Conservation (phyloP, 2,329 filamentous ascomycete species). For the Ceratocystis colombiana region DNA sequence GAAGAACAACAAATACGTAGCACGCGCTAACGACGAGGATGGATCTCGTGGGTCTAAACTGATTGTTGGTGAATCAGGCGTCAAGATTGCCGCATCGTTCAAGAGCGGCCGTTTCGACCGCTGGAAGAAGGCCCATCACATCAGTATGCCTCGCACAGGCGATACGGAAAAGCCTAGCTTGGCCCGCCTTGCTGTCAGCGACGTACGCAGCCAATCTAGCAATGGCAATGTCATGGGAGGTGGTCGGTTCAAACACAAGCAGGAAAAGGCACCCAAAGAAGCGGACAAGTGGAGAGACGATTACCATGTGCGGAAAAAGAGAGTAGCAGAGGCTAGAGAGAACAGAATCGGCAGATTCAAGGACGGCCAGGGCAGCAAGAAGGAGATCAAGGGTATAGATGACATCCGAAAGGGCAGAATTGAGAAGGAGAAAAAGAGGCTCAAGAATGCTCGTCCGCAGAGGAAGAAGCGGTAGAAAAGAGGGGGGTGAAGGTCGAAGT, state of each 20-base stretch:
- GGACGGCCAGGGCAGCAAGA: slow-evolving; percentile 61
- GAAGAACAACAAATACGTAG: slow-evolving; percentile 90
- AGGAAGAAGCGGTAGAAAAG: slow-evolving; percentile 42
- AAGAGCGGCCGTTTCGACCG: slow-evolving; percentile 85
- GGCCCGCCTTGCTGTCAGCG: slow-evolving; percentile 28
- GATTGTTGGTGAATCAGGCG: slow-evolving; percentile 79
- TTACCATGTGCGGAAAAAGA: slow-evolving; percentile 82
- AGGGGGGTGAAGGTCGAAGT: neutral
- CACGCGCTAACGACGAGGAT: slow-evolving; percentile 86
- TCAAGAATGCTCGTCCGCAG: slow-evolving; percentile 78
- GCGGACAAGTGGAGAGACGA: slow-evolving; percentile 89
- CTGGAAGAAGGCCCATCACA: slow-evolving; percentile 79
- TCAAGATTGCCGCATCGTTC: slow-evolving; percentile 92
- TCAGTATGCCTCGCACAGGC: slow-evolving; percentile 69
- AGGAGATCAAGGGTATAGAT: slow-evolving; percentile 69
- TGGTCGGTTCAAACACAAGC: slow-evolving; percentile 68
- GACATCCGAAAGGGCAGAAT: slow-evolving; percentile 78
- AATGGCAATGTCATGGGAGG: slow-evolving; percentile 28
- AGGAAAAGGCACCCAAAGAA: slow-evolving; percentile 79
- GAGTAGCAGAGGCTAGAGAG: slow-evolving; percentile 76
- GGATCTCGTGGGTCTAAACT: slow-evolving; percentile 63
- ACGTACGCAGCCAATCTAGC: slow-evolving; percentile 17
- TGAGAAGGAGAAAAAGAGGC: slow-evolving; percentile 62
- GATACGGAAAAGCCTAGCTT: slow-evolving; percentile 54
- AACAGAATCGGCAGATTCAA: slow-evolving; percentile 65